Evolutionary conservation across 75 land plant genomes (phyloP), one percentile per base, ranked within the genome.

Genomic region (Adiantum capillusveneris): DNA sequence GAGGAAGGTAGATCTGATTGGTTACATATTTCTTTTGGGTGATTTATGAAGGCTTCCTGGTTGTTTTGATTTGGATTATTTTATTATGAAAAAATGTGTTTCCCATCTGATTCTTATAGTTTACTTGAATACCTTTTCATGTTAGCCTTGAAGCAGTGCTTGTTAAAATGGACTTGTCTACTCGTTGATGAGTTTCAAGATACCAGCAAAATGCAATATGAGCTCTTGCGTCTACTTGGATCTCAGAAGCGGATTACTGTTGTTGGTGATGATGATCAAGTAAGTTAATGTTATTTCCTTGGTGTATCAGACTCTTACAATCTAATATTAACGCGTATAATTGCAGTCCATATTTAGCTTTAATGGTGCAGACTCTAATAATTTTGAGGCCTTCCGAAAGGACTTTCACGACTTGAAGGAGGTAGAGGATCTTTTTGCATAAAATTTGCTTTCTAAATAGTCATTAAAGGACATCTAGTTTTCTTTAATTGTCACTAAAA

Each of bases 221-320:
- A 58, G 31, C 77, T 93, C 60, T 57, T 93, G 43, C 68, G 63
- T 20, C 52, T 81, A 51, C 87, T 93, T 65, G 80, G 87, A 44
- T 83, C 95, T n/a, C 98, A 93, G 68, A 69, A 79, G 24, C 67
- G 70, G 24, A 66, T 93, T 37, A 93, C 98, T 67, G 74, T 93
- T 64, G 84, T 89, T 64, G 98, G 98, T 42, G 98, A 93, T 78
- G 98, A 93, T 46, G 98, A 93, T 61, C 96, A 93, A 84, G 98
- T 93, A 28, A 2, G 20, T 29, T 18, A 20, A 25, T 1, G 41
- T 62, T 2, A 24, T 60, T 25, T n/a, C n/a, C n/a, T n/a, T n/a
- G n/a, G n/a, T n/a, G n/a, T n/a, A n/a, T n/a, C n/a, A n/a, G n/a
- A n/a, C n/a, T n/a, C n/a, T n/a, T n/a, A n/a, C n/a, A n/a, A n/a